Evolutionary conservation across 345 rosid species (phyloP), one percentile per base, ranked within the genome.

Genomic region (Pugionium cornutum): DNA sequence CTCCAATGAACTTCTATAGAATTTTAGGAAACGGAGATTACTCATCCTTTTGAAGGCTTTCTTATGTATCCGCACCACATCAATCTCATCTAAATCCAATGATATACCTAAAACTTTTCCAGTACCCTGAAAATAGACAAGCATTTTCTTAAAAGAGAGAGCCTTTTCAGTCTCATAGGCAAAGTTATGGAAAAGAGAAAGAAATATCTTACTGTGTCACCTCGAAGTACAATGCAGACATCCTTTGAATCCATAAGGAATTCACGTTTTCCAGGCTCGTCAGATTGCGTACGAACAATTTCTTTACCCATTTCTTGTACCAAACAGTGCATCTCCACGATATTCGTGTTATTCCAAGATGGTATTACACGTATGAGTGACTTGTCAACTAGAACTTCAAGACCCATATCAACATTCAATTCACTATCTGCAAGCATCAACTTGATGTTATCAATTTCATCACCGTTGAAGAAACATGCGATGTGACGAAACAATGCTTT

Each of bases 241-340:
- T 80, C 79, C 33, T 64, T 65, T 0, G 72, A 42, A 9, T 40
- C 11, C 70, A 68, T 58, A 1, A 80, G 11, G 11, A 79, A 58
- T 36, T 77, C 76, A 0, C 75, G 59, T 48, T 66, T 4, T 10
- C 68, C 74, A 66, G 71, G 76, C 3, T 42, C 6, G 33, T 33
- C 36, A 1, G 73, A 58, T 1, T 76, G 69, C 33, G 7, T 2
- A 1, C 64, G 77, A 9, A 75, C 64, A 27, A 75, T 11, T 4
- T 59, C 55, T 62, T 52, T 11, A 11, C 81, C 79, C 79, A 75
- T 48, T 60, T 76, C 68, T 64, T 68, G 76, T 2, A 76, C 32
- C 25, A 71, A 43, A 53, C 58, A 58, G 48, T 81, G 79, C 77
- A 81, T 71, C n/a, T 57, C 30, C 6, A 79, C 58, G 2, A 40